These are phyloP conservation scores for Lepidium aucheri DNA, from an alignment of 345 rosid genomes.

Conservation along the genomic window DNA sequence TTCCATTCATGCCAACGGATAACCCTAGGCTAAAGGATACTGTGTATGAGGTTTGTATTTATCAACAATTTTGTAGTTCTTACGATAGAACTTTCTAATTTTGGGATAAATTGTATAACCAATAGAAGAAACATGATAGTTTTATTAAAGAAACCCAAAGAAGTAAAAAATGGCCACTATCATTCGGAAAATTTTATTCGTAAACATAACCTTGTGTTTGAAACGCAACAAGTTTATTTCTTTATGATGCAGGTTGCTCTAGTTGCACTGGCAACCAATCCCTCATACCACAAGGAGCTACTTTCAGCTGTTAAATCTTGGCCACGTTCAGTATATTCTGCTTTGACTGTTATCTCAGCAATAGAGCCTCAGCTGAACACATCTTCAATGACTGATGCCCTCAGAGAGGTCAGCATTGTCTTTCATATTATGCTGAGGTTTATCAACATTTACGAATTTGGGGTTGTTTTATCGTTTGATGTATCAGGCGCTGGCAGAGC, in stretches of 20 bases:
- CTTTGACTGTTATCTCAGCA: slow-evolving; percentile 88
- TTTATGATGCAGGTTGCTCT: slow-evolving; percentile 71
- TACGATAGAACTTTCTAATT: background rate
- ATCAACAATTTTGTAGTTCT: background rate
- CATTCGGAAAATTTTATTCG: background rate
- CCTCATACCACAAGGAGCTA: slow-evolving; percentile 72
- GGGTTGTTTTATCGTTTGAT: slow-evolving; percentile 16
- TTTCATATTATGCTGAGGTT: slow-evolving; percentile 15
- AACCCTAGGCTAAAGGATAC: slow-evolving; percentile 93
- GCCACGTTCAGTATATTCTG: slow-evolving; percentile 80
- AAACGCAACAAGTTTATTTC: background rate
- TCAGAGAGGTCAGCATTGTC: slow-evolving; percentile 63
- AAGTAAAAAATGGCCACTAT: background rate
- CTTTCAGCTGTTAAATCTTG: slow-evolving; percentile 87
- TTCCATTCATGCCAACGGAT: slow-evolving; percentile 89
- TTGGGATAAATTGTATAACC: too few species aligned
- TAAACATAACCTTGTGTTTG: background rate
- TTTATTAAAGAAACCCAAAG: background rate
- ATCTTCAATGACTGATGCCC: slow-evolving; percentile 90
- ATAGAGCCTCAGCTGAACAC: slow-evolving; percentile 95
- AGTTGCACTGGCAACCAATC: slow-evolving; percentile 94
- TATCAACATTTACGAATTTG: slow-evolving; percentile 7
- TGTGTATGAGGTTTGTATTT: slow-evolving; percentile 77
- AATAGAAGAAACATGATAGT: background rate
- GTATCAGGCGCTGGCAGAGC: slow-evolving; percentile 78